Base-by-base conservation (phyloP, 2,329 filamentous ascomycete genomes). In the Purpureocillium takamizusanense region DNA sequence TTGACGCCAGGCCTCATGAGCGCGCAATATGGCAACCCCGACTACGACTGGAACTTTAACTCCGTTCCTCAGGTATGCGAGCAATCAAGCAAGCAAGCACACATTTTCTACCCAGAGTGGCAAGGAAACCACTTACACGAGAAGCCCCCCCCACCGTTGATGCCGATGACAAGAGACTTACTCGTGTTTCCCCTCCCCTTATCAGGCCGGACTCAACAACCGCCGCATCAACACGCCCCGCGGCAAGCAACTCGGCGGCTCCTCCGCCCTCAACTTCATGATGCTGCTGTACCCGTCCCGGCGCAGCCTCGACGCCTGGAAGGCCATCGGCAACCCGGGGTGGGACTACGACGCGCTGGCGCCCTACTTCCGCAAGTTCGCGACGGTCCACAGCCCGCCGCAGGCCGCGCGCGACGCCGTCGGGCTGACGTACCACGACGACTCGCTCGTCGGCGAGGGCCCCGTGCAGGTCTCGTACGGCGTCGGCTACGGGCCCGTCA, bases 221-320 rank as follows among this genome's bases (percentile, higher is more conserved):
- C 21, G 21, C 21, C 10, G 21, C 21, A 25, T 25, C 21, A 25
- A 25, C 21, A 25, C 21, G 6, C 21, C 21, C 21, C 21, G 21
- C 6, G 21, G 21, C 21, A 25, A 25, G 21, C 21, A 25, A 10
- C 21, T 25, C 21, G 21, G 21, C 21, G 21, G 21, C 21, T 25
- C 21, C 6, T 15, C 17, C 1, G 69, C 62, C 33, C 50, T 76
- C 35, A 80, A 81, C 53, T 79, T 77, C 50, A 75, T 70, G 33
- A 37, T 48, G 38, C 18, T 44, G 25, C 15, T 48, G 0, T 43
- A 46, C 29, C 39, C 48, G 15, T 43, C 42, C 2, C 36, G 31
- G 12, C 41, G 30, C 10, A 34, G 39, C n/a, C 13, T 51, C n/a
- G 48, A 55, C 30, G 46, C 47, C 3, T 55, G 52, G 53, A 44